Conservation (phyloP, 2,329 filamentous ascomycete genomes). For the Fusarium citri region DNA sequence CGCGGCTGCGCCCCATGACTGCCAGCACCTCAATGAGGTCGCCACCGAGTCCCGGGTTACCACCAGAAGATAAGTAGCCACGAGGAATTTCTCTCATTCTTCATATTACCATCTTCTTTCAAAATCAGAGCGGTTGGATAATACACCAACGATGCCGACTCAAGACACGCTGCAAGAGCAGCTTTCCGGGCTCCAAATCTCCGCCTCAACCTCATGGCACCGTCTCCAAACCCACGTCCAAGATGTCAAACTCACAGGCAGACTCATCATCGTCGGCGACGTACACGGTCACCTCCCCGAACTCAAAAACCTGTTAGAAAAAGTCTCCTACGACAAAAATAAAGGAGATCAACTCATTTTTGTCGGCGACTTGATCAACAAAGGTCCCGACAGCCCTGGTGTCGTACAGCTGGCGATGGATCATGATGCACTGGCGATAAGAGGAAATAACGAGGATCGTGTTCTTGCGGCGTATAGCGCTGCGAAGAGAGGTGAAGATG, state of each 20-base stretch:
- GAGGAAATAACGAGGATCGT: slow-evolving; percentile 89
- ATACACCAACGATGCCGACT: neutral
- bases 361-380: slow-evolving; percentile 80
- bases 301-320: slow-evolving; percentile 70
- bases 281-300: slow-evolving; percentile 84
- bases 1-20: neutral
- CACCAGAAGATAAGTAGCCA: neutral
- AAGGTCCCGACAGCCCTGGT: slow-evolving; percentile 82
- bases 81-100: neutral
- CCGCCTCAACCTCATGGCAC: neutral
- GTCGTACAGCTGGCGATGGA: slow-evolving; percentile 79
- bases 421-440: slow-evolving; percentile 77
- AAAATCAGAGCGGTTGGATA: neutral
- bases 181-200: neutral
- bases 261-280: slow-evolving; percentile 80
- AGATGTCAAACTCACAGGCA: slow-evolving; percentile 2
- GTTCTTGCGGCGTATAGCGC: slow-evolving; percentile 66
- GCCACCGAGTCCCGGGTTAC: neutral
- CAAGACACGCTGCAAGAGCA: neutral
- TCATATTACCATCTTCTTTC: rapidly evolving
- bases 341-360: slow-evolving; percentile 75
- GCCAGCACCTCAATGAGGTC: neutral
- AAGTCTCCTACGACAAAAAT: slow-evolving; percentile 68
- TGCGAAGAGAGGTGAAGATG: slow-evolving; percentile 2
- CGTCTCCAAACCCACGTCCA: slow-evolving; percentile 1